phyloP scores from a whole-genome alignment of 805 yeast species.

The Ogataea sp. region DNA sequence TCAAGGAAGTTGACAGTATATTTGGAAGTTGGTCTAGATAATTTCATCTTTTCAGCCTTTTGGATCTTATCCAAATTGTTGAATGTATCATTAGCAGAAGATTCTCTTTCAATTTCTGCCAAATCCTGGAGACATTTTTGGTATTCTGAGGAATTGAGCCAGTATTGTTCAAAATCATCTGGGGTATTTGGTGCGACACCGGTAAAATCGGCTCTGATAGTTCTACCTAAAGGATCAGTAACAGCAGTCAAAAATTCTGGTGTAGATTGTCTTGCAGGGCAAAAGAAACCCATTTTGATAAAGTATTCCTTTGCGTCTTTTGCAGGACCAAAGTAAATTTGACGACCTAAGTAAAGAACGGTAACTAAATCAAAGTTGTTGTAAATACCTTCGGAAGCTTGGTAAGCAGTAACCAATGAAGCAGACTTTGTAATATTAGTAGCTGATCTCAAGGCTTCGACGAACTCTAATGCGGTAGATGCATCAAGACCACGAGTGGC shows the following conservation, averaged over 20 bases:
- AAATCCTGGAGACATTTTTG: slow-evolving; percentile 22
- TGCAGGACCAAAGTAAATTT: slow-evolving; percentile 52
- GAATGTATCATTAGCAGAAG: slow-evolving; percentile 24
- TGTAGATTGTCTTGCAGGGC: slow-evolving; percentile 58
- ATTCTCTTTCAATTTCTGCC: slow-evolving; percentile 24
- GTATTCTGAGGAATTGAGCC: slow-evolving; percentile 52
- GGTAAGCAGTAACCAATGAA: slow-evolving; percentile 61
- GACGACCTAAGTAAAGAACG: slow-evolving; percentile 52
- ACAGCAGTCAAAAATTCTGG: slow-evolving; percentile 61
- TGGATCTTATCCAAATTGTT: slow-evolving; percentile 23
- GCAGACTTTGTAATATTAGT: slow-evolving; percentile 48
- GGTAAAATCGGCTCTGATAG: slow-evolving; percentile 38
- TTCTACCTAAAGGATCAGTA: slow-evolving; percentile 58
- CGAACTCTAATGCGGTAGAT: slow-evolving; percentile 61
- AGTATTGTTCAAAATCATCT: slow-evolving; percentile 48
- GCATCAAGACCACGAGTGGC: slow-evolving; percentile 68
- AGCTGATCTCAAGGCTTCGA: slow-evolving; percentile 49
- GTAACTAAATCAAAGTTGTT: slow-evolving; percentile 54
- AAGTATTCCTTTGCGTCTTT: slow-evolving; percentile 46
- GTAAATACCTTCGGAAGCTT: slow-evolving; percentile 60
- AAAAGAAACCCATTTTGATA: slow-evolving; percentile 51
- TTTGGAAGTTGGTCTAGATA: slow-evolving; percentile 30
- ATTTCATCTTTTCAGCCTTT: slow-evolving; percentile 28
- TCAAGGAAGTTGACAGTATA: slow-evolving; percentile 33
- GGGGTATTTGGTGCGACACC: slow-evolving; percentile 46